A percentile compares a stretch with the other conserved stretches of the same genome.
phyloP scores from a whole-genome alignment of 2,329 filamentous ascomycete genomes.

The Fonsecaea nubica region DNA sequence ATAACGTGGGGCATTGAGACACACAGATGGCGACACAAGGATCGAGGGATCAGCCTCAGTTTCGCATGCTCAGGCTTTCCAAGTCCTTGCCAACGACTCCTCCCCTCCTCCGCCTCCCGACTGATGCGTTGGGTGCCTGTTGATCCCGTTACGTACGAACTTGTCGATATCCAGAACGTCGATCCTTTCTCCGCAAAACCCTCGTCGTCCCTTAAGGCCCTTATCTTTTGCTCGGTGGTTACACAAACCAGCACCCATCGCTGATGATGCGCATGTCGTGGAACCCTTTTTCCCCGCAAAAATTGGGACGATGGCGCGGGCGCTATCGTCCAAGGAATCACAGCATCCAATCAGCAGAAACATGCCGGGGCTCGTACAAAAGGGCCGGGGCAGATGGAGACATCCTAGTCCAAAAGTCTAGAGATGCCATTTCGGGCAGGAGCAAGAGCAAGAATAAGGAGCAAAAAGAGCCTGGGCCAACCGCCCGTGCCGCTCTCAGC shows the following conservation, averaged over 20 bases:
- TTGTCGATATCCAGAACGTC: background rate
- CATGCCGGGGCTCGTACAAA: background rate
- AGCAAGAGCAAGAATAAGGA: background rate
- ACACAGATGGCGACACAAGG: background rate
- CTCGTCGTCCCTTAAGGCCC: background rate
- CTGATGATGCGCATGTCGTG: background rate
- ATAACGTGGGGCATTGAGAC: background rate
- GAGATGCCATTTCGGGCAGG: conserved; percentile 1
- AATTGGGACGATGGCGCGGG: background rate
- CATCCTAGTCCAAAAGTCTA: background rate
- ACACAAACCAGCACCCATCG: background rate
- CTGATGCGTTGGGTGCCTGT: conserved; percentile 1
- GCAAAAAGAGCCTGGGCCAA: background rate
- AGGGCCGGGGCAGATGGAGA: background rate
- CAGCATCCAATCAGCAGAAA: background rate
- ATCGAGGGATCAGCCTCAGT: background rate
- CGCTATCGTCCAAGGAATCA: background rate
- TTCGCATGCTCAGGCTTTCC: background rate
- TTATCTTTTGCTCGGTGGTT: background rate
- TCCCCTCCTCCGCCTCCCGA: conserved; percentile 8
- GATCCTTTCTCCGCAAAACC: background rate
- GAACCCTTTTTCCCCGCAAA: conserved; percentile 2
- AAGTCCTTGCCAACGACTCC: background rate
- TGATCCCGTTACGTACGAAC: conserved; percentile 4
- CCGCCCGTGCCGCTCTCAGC: background rate